Base-by-base conservation (phyloP, 306 rosid genomes). In the Hippophae rhamnoides region DNA sequence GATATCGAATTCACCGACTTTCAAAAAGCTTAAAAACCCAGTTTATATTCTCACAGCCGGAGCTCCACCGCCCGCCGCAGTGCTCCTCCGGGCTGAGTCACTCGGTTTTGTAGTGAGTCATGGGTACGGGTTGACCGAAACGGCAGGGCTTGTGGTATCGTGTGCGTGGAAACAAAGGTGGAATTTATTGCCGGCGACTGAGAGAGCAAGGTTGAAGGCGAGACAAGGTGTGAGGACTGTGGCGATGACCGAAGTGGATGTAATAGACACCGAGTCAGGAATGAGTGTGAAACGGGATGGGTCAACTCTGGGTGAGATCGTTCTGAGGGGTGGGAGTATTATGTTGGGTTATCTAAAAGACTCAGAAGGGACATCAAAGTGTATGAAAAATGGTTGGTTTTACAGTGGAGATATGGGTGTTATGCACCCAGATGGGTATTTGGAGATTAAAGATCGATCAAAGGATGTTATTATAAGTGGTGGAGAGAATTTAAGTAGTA, bases 401-500 rank as follows among this genome's bases (percentile, higher is more conserved):
- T 74, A 76, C 65, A 88, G 94, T 0, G 96, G 94, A 0, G 96
- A 88, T 3, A 84, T 88, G 5, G 96, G 73, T 0, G 94, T 88
- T 6, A 81, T 88, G 78, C 86, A 88, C 23, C 69, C 76, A 0
- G 96, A 88, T 6, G 96, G 94, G 9, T 84, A 88, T 41, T 7
- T 88, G 10, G 96, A 84, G 62, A 84, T 88, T 0, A 84, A 78
- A 10, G 96, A 88, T 11, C 60, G 96, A 8, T 82, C 94, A 0
- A 88, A 88, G 70, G 96, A 84, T 14, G 84, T 88, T 42, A 88
- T 88, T 0, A 88, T 88, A 0, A 80, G 87, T 2, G 94, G 96
- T 0, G 96, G 96, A 5, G 96, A 88, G 82, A 88, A 88, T 44
- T 5, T 88, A 63, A 88, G 96, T 60, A 88, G 94, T 8, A 87